These are phyloP conservation scores for Tylopilus balloui DNA, from an alignment of 768 basidiomycete genomes.

Conservation along the genomic window DNA sequence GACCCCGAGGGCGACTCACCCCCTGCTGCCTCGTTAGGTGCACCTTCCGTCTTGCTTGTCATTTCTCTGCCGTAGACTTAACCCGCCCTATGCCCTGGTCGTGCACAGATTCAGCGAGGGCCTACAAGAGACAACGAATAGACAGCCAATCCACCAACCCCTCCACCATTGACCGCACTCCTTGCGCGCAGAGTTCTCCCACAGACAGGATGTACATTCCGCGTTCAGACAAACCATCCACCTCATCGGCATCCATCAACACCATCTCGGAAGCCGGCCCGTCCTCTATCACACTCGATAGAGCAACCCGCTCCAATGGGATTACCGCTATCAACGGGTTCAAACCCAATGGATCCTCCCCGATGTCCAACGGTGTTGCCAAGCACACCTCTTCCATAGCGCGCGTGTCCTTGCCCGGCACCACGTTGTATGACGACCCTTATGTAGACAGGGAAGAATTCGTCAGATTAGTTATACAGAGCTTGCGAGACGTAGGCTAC, in stretches of 20 bases:
- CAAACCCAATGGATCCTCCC: constrained; percentile 35
- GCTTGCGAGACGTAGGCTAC: constrained; percentile 83
- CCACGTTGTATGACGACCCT: constrained; percentile 73
- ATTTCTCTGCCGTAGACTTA: constrained; percentile 1
- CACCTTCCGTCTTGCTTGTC: background rate
- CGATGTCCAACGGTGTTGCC: constrained; percentile 44
- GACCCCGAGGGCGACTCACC: constrained; percentile 37
- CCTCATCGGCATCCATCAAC: constrained; percentile 43
- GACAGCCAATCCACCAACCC: constrained; percentile 36
- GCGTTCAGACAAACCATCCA: constrained; percentile 46
- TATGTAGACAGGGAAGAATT: constrained; percentile 86
- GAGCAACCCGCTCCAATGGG: constrained; percentile 30
- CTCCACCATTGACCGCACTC: constrained; percentile 20
- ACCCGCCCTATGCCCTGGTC: background rate
- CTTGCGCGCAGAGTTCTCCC: constrained; percentile 26
- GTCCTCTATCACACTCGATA: constrained; percentile 40
- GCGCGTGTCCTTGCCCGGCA: constrained; percentile 65
- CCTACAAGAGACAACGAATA: constrained; percentile 69
- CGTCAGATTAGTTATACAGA: constrained; percentile 84
- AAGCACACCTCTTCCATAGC: constrained; percentile 50
- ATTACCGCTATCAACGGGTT: constrained; percentile 43
- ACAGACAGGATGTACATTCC: constrained; percentile 48
- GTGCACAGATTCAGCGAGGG: constrained; percentile 46
- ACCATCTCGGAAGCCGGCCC: constrained; percentile 47
- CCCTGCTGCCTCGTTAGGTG: constrained; percentile 26